These are phyloP conservation scores for Prunus campanulata DNA, from an alignment of 306 rosid species.

Conservation along the genomic window DNA sequence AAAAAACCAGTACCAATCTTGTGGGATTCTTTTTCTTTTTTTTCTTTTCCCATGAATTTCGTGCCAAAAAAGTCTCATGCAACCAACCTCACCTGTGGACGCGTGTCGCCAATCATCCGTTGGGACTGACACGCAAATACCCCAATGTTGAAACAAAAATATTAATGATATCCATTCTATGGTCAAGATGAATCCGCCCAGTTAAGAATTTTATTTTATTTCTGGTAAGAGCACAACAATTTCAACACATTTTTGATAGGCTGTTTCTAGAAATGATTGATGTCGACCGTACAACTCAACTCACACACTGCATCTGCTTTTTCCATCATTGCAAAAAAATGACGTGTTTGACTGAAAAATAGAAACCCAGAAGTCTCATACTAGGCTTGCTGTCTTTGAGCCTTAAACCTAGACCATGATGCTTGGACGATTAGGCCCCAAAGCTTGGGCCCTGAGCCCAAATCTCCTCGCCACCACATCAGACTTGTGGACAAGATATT, in stretches of 20 bases:
- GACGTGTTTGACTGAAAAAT: too few relatives aligned
- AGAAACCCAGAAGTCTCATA: too few relatives aligned
- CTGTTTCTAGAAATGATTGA: neutral
- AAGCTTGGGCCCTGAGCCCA: too few relatives aligned
- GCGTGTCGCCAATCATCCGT: constrained; percentile 29
- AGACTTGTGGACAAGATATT: too few relatives aligned
- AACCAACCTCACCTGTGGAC: constrained; percentile 23
- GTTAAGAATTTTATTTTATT: neutral
- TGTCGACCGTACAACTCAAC: neutral
- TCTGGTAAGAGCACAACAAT: neutral
- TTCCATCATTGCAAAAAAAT: too few relatives aligned
- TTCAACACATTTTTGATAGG: neutral
- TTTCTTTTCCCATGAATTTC: constrained; percentile 19
- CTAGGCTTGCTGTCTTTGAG: too few relatives aligned
- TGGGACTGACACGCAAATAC: neutral
- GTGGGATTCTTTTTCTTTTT: neutral
- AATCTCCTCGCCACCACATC: too few relatives aligned
- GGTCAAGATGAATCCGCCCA: neutral
- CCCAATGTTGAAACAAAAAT: too few relatives aligned
- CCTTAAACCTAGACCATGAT: too few relatives aligned
- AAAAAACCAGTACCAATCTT: neutral
- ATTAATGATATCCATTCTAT: too few relatives aligned
- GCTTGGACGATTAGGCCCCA: too few relatives aligned
- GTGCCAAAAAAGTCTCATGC: constrained; percentile 22
- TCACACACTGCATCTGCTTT: neutral